A percentile compares a stretch with the other conserved stretches of the same genome.
Evolutionary conservation across 2,329 filamentous ascomycete genomes (phyloP).

Genomic region (Trichoderma asperellum): DNA sequence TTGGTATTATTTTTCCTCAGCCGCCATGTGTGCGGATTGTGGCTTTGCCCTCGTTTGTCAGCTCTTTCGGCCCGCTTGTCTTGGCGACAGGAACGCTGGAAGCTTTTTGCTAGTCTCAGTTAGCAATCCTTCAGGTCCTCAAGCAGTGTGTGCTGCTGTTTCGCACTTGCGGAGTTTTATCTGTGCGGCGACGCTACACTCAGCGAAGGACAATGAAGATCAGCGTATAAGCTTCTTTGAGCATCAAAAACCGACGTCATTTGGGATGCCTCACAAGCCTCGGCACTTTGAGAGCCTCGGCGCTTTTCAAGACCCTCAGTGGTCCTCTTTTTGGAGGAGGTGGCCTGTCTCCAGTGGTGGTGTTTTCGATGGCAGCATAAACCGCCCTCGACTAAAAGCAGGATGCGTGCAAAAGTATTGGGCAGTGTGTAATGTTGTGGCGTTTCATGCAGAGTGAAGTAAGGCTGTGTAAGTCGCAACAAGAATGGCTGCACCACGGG

Average conservation of each 20-base stretch:
- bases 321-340: not conserved
- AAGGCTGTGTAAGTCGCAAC: slow-evolving; percentile 8
- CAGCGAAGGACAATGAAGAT: not conserved
- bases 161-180: not conserved
- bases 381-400: not conserved
- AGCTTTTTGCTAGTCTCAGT: slow-evolving; percentile 13
- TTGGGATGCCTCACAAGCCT: slow-evolving; percentile 13
- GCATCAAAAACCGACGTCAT: slow-evolving; percentile 9
- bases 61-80: slow-evolving; percentile 17
- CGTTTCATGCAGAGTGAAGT: slow-evolving; percentile 12
- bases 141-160: not conserved
- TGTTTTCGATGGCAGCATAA: not conserved
- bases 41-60: slow-evolving; percentile 17
- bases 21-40: not conserved
- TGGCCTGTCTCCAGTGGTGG: not conserved
- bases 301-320: not conserved
- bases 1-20: not conserved
- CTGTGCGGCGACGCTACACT: slow-evolving; percentile 3
- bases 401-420: not conserved
- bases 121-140: not conserved
- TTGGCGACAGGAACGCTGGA: slow-evolving; percentile 4
- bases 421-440: not conserved
- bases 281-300: not conserved
- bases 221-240: not conserved
- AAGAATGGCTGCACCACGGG: not conserved